Evolutionary conservation across 73 alveolate species (phyloP).

Genomic region (Breviolum minutum): DNA sequence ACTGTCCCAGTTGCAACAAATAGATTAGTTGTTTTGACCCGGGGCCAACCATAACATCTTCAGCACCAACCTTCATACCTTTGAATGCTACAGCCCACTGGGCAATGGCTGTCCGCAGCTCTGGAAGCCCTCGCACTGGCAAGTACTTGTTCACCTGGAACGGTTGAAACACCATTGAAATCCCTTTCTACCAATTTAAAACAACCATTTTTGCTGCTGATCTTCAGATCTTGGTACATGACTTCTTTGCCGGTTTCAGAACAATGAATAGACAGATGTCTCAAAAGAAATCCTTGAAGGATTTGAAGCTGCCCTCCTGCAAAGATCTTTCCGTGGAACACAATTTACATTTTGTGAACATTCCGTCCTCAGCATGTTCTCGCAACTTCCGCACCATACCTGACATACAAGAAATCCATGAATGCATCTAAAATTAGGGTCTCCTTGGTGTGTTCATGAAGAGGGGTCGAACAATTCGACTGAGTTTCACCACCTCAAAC

Average conservation of each 20-base stretch:
- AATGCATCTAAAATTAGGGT: neutral
- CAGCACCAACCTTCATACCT: slow-evolving; percentile 51
- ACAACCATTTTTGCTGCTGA: neutral
- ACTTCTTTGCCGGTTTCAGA: too few relatives aligned
- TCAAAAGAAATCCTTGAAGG: too few relatives aligned
- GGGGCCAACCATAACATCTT: slow-evolving; percentile 59
- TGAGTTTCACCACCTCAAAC: too few relatives aligned
- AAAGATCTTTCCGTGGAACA: neutral
- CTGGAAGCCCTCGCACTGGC: slow-evolving; percentile 66
- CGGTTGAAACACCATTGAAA: neutral
- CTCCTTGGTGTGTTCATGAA: neutral
- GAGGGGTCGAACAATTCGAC: too few relatives aligned
- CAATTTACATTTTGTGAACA: neutral
- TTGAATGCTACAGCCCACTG: slow-evolving; percentile 36
- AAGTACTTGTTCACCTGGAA: neutral
- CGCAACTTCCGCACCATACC: neutral
- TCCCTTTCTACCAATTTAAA: neutral
- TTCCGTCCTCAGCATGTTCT: neutral
- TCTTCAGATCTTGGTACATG: neutral
- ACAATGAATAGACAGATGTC: too few relatives aligned
- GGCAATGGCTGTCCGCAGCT: slow-evolving; percentile 44
- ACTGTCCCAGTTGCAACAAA: neutral
- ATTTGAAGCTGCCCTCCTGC: too few relatives aligned
- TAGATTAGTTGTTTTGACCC: slow-evolving; percentile 56
- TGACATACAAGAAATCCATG: neutral